Evolutionary conservation across 331 rosid species (phyloP).

Genomic region (Ulmus americana): DNA sequence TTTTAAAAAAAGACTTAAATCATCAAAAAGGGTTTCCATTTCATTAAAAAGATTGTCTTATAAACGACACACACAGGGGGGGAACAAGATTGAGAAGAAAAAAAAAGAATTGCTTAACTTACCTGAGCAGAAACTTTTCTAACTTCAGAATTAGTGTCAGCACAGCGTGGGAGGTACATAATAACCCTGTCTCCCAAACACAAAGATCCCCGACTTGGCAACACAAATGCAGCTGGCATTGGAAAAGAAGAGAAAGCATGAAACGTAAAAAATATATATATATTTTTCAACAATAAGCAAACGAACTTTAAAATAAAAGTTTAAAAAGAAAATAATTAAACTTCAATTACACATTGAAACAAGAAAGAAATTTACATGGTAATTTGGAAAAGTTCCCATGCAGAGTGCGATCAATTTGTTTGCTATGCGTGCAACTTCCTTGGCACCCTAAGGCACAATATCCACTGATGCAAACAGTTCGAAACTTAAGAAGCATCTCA

Average conservation of each 20-base stretch:
- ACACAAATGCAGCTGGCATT: slow-evolving; percentile 71
- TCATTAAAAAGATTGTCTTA: slow-evolving; percentile 7
- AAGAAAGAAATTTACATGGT: slow-evolving; percentile 65
- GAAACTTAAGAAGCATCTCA: slow-evolving; percentile 94
- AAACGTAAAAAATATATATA: neutral
- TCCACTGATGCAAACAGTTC: slow-evolving; percentile 71
- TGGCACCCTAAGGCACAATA: slow-evolving; percentile 81
- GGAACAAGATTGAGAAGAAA: slow-evolving; percentile 2
- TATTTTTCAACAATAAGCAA: neutral
- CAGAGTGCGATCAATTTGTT: slow-evolving; percentile 62
- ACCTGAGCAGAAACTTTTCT: slow-evolving; percentile 92
- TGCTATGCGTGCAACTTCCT: slow-evolving; percentile 74
- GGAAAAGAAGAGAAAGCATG: slow-evolving; percentile 14
- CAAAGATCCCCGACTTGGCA: slow-evolving; percentile 93
- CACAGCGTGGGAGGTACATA: slow-evolving; percentile 93
- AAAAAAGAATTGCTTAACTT: slow-evolving; percentile 6
- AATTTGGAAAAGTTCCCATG: slow-evolving; percentile 71
- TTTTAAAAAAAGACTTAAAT: neutral
- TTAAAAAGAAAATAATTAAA: slow-evolving; percentile 1
- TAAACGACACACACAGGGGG: neutral
- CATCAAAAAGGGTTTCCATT: slow-evolving; percentile 14
- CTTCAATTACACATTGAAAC: neutral
- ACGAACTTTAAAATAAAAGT: slow-evolving; percentile 2
- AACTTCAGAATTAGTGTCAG: slow-evolving; percentile 85
- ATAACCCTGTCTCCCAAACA: slow-evolving; percentile 86